These are phyloP conservation scores for Gossypium herbaceum DNA, from an alignment of 345 rosid genomes.

Conservation along the genomic window DNA sequence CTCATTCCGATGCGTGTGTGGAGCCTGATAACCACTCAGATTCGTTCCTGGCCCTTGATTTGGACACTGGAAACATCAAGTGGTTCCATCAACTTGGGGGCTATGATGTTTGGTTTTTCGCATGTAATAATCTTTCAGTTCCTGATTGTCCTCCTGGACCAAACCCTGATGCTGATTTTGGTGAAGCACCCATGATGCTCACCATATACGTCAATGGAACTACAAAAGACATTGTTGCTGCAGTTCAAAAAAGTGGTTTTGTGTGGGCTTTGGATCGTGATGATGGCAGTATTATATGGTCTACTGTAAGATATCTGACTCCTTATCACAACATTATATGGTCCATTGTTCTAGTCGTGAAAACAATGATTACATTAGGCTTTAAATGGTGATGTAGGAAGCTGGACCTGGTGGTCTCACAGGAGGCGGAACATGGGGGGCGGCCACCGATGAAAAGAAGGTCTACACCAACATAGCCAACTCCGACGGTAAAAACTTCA, in stretches of 20 bases:
- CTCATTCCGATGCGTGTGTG: constrained; percentile 20
- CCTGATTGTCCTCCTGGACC: constrained; percentile 30
- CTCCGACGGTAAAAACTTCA: constrained; percentile 21
- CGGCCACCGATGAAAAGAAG: constrained; percentile 26
- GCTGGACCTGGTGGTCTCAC: constrained; percentile 25
- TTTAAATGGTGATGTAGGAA: constrained; percentile 10
- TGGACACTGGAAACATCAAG: constrained; percentile 23
- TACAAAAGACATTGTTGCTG: constrained; percentile 25
- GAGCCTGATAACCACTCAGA: constrained; percentile 29
- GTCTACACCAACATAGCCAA: constrained; percentile 34
- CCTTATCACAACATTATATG: not conserved
- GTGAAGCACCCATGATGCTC: constrained; percentile 36
- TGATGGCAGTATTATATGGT: constrained; percentile 37
- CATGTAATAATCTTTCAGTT: constrained; percentile 21
- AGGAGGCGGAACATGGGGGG: constrained; percentile 35
- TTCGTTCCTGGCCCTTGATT: constrained; percentile 26
- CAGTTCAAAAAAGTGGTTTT: constrained; percentile 46
- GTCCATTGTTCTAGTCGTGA: no score
- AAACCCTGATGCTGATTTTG: constrained; percentile 32
- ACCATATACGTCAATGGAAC: constrained; percentile 15
- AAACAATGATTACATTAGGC: no score
- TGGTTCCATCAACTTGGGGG: constrained; percentile 34
- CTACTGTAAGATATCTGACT: constrained; percentile 24
- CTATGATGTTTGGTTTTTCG: constrained; percentile 28
- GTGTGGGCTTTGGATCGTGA: constrained; percentile 46